Evolutionary conservation across 1,284 basidiomycete species (phyloP).

Genomic region (Rhizopogon hawkerae): DNA sequence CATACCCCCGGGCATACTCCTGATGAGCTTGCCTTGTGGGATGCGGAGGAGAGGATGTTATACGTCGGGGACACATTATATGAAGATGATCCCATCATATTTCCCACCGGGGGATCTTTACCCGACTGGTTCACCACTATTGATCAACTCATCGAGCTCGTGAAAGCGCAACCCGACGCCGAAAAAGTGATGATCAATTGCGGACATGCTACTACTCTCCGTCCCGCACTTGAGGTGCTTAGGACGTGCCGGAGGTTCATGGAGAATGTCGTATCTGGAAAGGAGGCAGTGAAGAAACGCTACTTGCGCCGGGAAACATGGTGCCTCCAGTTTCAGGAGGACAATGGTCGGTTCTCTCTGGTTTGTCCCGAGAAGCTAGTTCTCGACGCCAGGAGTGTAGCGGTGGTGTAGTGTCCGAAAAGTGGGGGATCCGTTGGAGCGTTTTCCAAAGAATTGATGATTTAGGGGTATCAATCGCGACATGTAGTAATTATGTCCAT

Average conservation of each 20-base stretch:
- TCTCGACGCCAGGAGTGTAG: constrained; percentile 25
- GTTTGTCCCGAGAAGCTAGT: constrained; percentile 43
- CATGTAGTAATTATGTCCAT: not conserved
- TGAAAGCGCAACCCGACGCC: constrained; percentile 21
- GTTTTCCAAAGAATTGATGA: too few species aligned
- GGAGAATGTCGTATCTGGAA: constrained; percentile 36
- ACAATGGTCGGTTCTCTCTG: constrained; percentile 36
- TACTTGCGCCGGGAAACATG: constrained; percentile 31
- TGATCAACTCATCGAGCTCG: constrained; percentile 34
- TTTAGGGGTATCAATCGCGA: not conserved
- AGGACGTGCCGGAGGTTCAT: constrained; percentile 35
- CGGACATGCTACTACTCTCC: constrained; percentile 38
- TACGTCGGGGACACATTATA: constrained; percentile 51
- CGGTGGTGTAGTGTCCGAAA: not conserved
- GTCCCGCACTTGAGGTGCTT: constrained; percentile 39
- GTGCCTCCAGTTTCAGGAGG: constrained; percentile 37
- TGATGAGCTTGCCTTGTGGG: constrained; percentile 46
- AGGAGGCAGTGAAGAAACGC: constrained; percentile 30
- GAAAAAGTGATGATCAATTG: constrained; percentile 36
- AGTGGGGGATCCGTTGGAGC: not conserved
- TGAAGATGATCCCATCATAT: constrained; percentile 45
- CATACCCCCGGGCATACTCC: constrained; percentile 52
- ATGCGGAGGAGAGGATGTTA: constrained; percentile 38
- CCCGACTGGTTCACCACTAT: constrained; percentile 39
- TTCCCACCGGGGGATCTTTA: constrained; percentile 44